Evolutionary conservation across 2,329 filamentous ascomycete species (phyloP).

Genomic region (Ophiocordyceps camponoti-leonardi): DNA sequence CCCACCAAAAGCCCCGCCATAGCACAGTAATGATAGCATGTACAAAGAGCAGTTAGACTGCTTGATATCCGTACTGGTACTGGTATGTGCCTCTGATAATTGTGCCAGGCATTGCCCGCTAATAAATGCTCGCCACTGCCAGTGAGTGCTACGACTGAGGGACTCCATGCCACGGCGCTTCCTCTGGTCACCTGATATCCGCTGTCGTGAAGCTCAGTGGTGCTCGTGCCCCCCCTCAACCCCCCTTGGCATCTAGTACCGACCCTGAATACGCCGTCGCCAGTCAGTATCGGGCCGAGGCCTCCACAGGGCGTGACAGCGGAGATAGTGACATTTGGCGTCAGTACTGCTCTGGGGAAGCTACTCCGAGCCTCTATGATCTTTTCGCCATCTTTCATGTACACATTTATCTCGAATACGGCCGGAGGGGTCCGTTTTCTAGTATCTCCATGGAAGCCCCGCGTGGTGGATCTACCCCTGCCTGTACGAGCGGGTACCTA

Average conservation of each 20-base stretch:
- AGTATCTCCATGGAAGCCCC: not conserved
- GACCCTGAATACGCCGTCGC: not conserved
- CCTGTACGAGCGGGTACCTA: not conserved
- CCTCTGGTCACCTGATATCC: not conserved
- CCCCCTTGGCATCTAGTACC: not conserved
- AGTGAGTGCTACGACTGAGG: not conserved
- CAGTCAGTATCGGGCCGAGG: not conserved
- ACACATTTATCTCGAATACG: not conserved
- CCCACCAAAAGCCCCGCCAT: too few relatives aligned
- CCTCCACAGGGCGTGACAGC: not conserved
- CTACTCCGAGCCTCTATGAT: not conserved
- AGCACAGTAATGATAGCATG: not conserved
- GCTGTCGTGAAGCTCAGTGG: not conserved
- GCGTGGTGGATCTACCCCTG: not conserved
- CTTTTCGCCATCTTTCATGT: not conserved
- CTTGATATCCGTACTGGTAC: not conserved
- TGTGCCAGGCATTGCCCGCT: too few relatives aligned
- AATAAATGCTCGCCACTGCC: not conserved
- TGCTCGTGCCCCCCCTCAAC: not conserved
- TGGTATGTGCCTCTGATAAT: not conserved
- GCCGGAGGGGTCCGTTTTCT: not conserved
- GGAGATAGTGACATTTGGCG: not conserved
- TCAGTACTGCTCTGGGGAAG: not conserved
- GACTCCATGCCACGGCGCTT: not conserved
- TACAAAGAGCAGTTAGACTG: not conserved